phyloP scores from a whole-genome alignment of 306 rosid genomes.

The Cyclanthera cordifolia region DNA sequence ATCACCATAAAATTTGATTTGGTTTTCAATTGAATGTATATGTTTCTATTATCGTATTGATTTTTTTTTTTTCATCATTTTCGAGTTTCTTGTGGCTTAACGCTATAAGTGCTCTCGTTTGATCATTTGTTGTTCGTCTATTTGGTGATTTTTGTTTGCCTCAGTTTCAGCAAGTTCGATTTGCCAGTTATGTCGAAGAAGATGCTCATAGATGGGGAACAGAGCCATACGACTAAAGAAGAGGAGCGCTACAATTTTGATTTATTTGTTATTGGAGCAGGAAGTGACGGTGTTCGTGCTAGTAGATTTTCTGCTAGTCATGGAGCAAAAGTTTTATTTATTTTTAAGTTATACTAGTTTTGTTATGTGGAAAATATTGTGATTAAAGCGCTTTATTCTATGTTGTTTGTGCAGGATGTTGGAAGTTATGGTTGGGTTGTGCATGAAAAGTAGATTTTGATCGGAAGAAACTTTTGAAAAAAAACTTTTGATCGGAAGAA shows the following conservation, averaged over 20 bases:
- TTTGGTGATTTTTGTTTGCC: neutral
- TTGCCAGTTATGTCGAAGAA: slow-evolving; percentile 59
- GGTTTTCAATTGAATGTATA: neutral
- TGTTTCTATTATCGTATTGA: neutral
- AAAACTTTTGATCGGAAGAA: slow-evolving; percentile 45
- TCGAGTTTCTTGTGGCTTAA: neutral
- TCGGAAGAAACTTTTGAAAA: slow-evolving; percentile 85
- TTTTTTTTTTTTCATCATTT: neutral
- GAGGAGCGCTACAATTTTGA: slow-evolving; percentile 54
- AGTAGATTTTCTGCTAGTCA: slow-evolving; percentile 64
- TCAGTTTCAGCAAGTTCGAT: slow-evolving; percentile 16
- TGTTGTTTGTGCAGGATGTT: slow-evolving; percentile 57
- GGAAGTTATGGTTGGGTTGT: slow-evolving; percentile 83
- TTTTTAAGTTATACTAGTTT: neutral
- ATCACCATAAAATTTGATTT: no score
- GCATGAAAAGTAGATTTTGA: slow-evolving; percentile 73
- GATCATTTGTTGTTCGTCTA: neutral
- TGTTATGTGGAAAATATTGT: neutral
- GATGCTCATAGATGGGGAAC: slow-evolving; percentile 67
- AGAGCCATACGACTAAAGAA: slow-evolving; percentile 29
- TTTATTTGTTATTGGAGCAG: slow-evolving; percentile 85
- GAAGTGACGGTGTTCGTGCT: slow-evolving; percentile 98
- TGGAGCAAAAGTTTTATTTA: slow-evolving; percentile 58
- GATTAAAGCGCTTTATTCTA: neutral
- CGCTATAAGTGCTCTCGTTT: neutral